These are phyloP conservation scores for Tanacetum coccineum DNA, from an alignment of 129 eudicot species.

Conservation along the genomic window DNA sequence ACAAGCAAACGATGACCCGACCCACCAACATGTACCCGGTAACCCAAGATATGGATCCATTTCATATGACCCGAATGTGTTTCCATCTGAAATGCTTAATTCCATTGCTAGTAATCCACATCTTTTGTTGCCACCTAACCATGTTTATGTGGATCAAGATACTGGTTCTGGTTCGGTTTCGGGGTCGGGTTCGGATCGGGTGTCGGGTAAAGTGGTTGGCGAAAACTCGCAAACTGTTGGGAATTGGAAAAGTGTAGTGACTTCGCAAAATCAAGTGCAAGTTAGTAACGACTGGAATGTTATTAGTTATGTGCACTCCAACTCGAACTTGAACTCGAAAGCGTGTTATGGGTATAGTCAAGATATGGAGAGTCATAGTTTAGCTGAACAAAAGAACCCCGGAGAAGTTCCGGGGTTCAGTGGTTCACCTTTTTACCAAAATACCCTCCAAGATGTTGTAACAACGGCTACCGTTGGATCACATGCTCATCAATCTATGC, in stretches of 20 bases:
- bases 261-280: conserved; percentile 25
- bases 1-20: conserved; percentile 35
- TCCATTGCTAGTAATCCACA: conserved; percentile 38
- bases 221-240: conserved; percentile 45
- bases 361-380: conserved; percentile 23
- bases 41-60: conserved; percentile 37
- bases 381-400: conserved; percentile 31
- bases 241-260: conserved; percentile 42
- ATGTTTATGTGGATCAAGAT: conserved; percentile 36
- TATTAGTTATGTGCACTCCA: conserved; percentile 15
- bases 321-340: no score
- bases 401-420: no score
- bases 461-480: conserved; percentile 37
- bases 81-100: conserved; percentile 44
- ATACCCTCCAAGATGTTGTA: conserved; percentile 53
- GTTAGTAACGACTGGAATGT: conserved; percentile 38
- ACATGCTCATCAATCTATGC: conserved; percentile 30
- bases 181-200: conserved; percentile 24
- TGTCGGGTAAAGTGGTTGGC: conserved; percentile 29
- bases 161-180: conserved; percentile 31
- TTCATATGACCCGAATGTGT: conserved; percentile 41
- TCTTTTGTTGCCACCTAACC: conserved; percentile 34
- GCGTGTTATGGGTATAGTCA: conserved; percentile 14
- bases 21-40: conserved; percentile 32
- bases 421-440: conserved; percentile 41